Conservation (phyloP, 257 asterid genomes). For the Nicotiana knightiana region DNA sequence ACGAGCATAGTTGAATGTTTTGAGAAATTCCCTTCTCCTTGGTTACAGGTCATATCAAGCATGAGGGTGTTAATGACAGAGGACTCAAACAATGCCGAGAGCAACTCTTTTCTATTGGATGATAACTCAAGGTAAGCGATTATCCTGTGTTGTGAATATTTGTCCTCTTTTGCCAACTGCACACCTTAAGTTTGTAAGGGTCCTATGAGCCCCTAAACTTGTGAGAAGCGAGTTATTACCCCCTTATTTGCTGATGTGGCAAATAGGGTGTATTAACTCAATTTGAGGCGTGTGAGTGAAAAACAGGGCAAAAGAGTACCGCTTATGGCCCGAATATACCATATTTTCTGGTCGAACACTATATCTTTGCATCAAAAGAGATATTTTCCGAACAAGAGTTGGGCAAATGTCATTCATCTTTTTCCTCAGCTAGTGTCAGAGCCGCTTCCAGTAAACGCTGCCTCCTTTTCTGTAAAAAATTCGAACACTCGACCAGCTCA, state of each 20-base stretch:
- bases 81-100: constrained; percentile 75
- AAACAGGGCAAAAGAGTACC: neutral
- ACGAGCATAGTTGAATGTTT: neutral
- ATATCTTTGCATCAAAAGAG: neutral
- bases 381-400: neutral
- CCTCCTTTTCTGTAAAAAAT: neutral
- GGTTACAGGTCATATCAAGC: constrained; percentile 78
- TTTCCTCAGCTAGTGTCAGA: neutral
- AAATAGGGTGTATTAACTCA: neutral
- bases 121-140: constrained; percentile 71
- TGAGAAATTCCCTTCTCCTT: neutral
- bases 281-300: neutral
- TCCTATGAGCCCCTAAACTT: neutral
- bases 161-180: neutral
- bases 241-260: constrained; percentile 6
- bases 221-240: neutral
- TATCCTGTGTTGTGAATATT: neutral
- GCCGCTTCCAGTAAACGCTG: neutral
- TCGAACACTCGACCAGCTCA: neutral
- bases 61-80: constrained; percentile 97
- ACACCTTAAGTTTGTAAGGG: neutral
- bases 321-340: neutral
- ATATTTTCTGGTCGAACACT: neutral
- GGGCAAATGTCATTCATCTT: neutral
- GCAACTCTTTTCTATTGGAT: constrained; percentile 87